Percentiles rank a stretch among this genome's conserved stretches.
Evolutionary conservation across 257 asterid species (phyloP).

Genomic region (Jacaranda copaia): DNA sequence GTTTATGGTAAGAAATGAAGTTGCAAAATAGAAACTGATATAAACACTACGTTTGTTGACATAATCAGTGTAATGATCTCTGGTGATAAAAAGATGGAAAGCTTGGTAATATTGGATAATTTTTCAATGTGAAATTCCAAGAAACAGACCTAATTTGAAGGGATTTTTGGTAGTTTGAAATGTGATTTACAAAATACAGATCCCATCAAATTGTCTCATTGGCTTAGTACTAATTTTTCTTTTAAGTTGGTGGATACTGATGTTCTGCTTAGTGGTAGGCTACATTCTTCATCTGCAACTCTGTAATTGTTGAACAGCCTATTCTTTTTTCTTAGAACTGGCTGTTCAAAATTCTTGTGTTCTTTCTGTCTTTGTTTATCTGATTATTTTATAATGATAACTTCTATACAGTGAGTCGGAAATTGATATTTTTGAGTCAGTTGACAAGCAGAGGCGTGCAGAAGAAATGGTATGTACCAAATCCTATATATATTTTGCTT

Average conservation of each 20-base stretch:
- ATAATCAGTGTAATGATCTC: background rate
- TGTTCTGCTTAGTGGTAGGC: conserved; percentile 18
- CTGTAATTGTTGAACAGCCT: background rate
- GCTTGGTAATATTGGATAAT: background rate
- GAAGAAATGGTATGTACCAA: conserved; percentile 77
- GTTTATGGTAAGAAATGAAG: background rate
- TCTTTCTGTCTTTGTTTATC: background rate
- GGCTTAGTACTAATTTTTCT: background rate
- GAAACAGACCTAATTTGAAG: background rate
- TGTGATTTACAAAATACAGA: background rate
- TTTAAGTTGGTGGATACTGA: background rate
- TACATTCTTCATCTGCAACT: conserved; percentile 21
- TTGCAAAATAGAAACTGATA: background rate
- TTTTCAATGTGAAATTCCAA: background rate
- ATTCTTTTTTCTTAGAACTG: background rate
- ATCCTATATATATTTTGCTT: conserved; percentile 31
- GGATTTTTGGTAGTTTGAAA: background rate
- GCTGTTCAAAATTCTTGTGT: conserved; percentile 10
- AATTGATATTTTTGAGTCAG: conserved; percentile 87
- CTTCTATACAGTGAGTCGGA: conserved; percentile 80
- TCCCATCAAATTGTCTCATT: conserved; percentile 7
- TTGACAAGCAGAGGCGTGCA: conserved; percentile 78
- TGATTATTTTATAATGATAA: conserved; percentile 32
- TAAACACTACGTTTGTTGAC: background rate
- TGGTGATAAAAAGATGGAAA: background rate